Evolutionary conservation across 1,139 yeast genomes (phyloP).

Genomic region (Pichia sp.): DNA sequence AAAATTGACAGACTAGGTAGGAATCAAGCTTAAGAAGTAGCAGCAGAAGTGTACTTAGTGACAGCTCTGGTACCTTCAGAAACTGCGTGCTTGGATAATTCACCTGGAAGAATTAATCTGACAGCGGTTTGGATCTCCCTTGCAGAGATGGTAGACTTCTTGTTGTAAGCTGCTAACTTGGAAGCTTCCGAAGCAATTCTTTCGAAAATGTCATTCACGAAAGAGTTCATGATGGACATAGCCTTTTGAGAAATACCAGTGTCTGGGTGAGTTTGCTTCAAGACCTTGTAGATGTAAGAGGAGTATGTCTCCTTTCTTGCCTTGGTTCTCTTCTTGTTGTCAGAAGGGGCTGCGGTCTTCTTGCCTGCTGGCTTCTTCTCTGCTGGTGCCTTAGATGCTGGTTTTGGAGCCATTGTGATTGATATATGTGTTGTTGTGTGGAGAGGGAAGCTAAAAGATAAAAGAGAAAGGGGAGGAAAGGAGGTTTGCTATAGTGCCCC

Average conservation of each 20-base stretch:
- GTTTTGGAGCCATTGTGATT: conserved; percentile 85
- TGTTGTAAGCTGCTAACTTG: conserved; percentile 99
- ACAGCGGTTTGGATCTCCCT: conserved; percentile 99
- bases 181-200: conserved; percentile 98
- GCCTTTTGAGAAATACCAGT: conserved; percentile 99
- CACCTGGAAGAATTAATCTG: conserved; percentile 99
- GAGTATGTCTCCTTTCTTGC: conserved; percentile 99
- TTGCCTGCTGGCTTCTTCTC: conserved; percentile 96
- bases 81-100: conserved; percentile 98
- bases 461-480: not conserved
- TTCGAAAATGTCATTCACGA: conserved; percentile 93
- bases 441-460: not conserved
- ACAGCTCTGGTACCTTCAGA: conserved; percentile 99
- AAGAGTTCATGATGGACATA: conserved; percentile 98
- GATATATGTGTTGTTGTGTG: not conserved
- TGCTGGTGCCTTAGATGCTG: conserved; percentile 98
- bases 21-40: conserved; percentile 33
- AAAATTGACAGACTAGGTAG: conserved; percentile 15
- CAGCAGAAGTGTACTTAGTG: conserved; percentile 94
- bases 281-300: conserved; percentile 96
- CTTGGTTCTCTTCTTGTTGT: conserved; percentile 91
- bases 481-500: too few species aligned
- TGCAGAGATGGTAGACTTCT: conserved; percentile 97
- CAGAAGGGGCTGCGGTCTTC: conserved; percentile 79
- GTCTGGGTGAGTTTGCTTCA: conserved; percentile 99